Evolutionary conservation across 1,284 basidiomycete species (phyloP).

Genomic region (Vanrija sp.): DNA sequence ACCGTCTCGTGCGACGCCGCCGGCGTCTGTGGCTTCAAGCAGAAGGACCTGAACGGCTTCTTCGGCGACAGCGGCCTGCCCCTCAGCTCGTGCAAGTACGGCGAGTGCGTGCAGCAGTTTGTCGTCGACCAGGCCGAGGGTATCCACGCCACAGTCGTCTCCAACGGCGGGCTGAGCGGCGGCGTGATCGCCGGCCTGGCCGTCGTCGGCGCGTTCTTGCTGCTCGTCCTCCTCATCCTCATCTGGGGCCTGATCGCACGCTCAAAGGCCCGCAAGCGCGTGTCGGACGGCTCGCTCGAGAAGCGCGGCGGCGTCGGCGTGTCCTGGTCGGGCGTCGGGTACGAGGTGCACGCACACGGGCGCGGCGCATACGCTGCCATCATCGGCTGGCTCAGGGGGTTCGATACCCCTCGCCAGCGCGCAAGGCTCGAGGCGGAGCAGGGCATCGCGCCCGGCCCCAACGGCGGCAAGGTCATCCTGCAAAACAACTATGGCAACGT

Average conservation of each 20-base stretch:
- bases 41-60: slow-evolving; percentile 59
- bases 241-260: slow-evolving; percentile 61
- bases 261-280: slow-evolving; percentile 56
- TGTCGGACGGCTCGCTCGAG: slow-evolving; percentile 38
- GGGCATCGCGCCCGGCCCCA: slow-evolving; percentile 6
- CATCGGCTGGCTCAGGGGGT: slow-evolving; percentile 29
- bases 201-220: slow-evolving; percentile 67
- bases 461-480: slow-evolving; percentile 65
- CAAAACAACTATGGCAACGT: slow-evolving; percentile 67
- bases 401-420: neutral
- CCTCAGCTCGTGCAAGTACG: slow-evolving; percentile 68
- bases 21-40: slow-evolving; percentile 70
- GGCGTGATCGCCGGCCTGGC: slow-evolving; percentile 84
- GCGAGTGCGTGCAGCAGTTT: slow-evolving; percentile 77
- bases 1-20: slow-evolving; percentile 62
- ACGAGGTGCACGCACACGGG: slow-evolving; percentile 44
- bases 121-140: slow-evolving; percentile 59
- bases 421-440: slow-evolving; percentile 1
- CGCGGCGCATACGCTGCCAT: slow-evolving; percentile 6
- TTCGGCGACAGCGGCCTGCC: slow-evolving; percentile 70
- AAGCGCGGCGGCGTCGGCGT: slow-evolving; percentile 57
- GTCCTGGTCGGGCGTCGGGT: slow-evolving; percentile 67
- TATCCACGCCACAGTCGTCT: slow-evolving; percentile 2
- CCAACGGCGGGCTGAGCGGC: slow-evolving; percentile 53
- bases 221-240: slow-evolving; percentile 58